These are phyloP conservation scores for Suillus cothurnatus DNA, from an alignment of 768 basidiomycete species.

Conservation along the genomic window DNA sequence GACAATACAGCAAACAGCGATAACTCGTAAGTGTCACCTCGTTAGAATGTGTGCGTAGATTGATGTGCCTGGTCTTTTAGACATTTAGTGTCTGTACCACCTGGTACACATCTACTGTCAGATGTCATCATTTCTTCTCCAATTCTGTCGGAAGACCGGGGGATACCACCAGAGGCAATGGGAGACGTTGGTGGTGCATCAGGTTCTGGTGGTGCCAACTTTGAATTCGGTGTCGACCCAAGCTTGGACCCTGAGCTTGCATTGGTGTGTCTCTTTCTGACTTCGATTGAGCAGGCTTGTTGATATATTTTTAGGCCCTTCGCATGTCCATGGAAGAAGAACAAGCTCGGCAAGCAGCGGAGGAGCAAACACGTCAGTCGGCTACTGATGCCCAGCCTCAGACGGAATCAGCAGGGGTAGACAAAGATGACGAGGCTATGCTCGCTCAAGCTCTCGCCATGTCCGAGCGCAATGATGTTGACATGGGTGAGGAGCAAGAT, in stretches of 20 bases:
- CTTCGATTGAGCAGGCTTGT: conserved; percentile 4
- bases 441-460: conserved; percentile 77
- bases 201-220: conserved; percentile 53
- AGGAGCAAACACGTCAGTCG: conserved; percentile 38
- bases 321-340: conserved; percentile 98
- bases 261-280: conserved; percentile 61
- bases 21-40: conserved; percentile 68
- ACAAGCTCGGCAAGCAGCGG: conserved; percentile 68
- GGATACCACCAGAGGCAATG: conserved; percentile 65
- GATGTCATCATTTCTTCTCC: conserved; percentile 81
- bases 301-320: conserved; percentile 62
- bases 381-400: conserved; percentile 24
- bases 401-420: conserved; percentile 44
- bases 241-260: conserved; percentile 95
- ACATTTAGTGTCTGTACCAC: conserved; percentile 78
- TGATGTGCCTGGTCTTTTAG: conserved; percentile 39
- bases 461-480: conserved; percentile 60
- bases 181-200: conserved; percentile 50
- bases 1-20: conserved; percentile 81
- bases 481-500: conserved; percentile 58
- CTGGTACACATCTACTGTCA: conserved; percentile 79
- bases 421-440: conserved; percentile 78
- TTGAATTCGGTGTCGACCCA: conserved; percentile 93
- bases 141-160: conserved; percentile 79
- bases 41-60: not conserved